These are phyloP conservation scores for Rhodotorula kratochvilovae DNA, from an alignment of 768 basidiomycete species.

Conservation along the genomic window DNA sequence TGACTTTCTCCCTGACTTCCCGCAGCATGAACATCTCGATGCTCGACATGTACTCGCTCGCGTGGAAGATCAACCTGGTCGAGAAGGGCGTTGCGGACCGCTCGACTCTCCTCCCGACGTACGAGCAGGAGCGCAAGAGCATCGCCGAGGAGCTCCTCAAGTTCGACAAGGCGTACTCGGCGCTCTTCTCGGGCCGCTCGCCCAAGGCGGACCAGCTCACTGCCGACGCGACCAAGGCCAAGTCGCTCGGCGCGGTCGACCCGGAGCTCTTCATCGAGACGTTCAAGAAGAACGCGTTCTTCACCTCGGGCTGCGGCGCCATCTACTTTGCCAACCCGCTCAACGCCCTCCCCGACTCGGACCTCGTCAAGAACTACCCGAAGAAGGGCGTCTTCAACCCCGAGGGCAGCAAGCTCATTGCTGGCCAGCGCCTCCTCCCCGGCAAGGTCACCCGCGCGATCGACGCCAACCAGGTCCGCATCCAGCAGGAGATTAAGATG, in stretches of 20 bases:
- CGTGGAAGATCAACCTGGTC: constrained; percentile 45
- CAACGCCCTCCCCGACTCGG: constrained; percentile 41
- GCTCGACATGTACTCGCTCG: constrained; percentile 44
- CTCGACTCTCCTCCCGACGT: constrained; percentile 40
- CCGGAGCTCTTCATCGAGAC: constrained; percentile 42
- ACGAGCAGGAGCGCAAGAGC: constrained; percentile 42
- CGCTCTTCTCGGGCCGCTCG: constrained; percentile 41
- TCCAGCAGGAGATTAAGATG: constrained; percentile 45
- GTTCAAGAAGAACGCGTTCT: constrained; percentile 45
- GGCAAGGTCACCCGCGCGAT: constrained; percentile 42
- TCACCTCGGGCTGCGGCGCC: constrained; percentile 44
- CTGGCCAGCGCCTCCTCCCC: constrained; percentile 42
- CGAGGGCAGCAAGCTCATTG: constrained; percentile 37
- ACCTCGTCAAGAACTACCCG: constrained; percentile 37
- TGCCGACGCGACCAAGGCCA: constrained; percentile 33
- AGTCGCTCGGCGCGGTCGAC: constrained; percentile 40
- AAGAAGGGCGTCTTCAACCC: constrained; percentile 42
- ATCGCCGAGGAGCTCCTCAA: constrained; percentile 43
- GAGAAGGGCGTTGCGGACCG: constrained; percentile 43
- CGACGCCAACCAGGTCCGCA: constrained; percentile 43
- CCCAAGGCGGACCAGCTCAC: constrained; percentile 40
- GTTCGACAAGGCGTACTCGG: constrained; percentile 44
- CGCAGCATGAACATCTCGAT: constrained; percentile 44
- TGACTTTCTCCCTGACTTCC: background rate
- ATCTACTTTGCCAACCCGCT: constrained; percentile 41